Percentiles rank a stretch among this genome's conserved stretches.
phyloP scores from a whole-genome alignment of 176 grass and related monocot species.

The Aegilops sharonensis region DNA sequence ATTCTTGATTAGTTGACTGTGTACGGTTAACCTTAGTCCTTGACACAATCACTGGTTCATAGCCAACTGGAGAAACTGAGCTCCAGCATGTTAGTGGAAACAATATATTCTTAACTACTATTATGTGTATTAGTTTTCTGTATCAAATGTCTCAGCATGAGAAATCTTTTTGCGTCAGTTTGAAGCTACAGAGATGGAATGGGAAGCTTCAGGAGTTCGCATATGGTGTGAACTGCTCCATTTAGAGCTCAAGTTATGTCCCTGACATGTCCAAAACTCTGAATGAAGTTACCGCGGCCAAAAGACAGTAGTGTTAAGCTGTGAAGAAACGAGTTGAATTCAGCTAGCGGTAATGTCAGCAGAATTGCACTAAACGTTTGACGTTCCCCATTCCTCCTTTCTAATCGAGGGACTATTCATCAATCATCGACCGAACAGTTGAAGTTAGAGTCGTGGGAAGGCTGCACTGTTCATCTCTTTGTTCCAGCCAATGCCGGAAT shows the following conservation, averaged over 20 bases:
- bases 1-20: constrained; percentile 9
- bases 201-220: neutral
- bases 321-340: neutral
- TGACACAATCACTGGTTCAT: neutral
- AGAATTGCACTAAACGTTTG: neutral
- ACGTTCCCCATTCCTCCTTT: neutral
- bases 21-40: neutral
- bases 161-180: neutral
- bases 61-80: neutral
- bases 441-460: neutral
- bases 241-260: neutral
- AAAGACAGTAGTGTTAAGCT: neutral
- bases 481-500: constrained; percentile 17
- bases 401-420: neutral
- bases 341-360: neutral
- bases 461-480: neutral
- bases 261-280: neutral
- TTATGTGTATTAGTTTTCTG: neutral
- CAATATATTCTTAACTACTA: neutral
- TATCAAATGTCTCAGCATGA: neutral
- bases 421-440: neutral
- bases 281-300: neutral
- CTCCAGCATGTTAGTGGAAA: neutral
- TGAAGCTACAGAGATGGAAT: constrained; percentile 2
- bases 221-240: neutral